A percentile compares a stretch with the other conserved stretches of the same genome.
Evolutionary conservation across 2,329 filamentous ascomycete genomes (phyloP).

Genomic region (Periglandula ipomoeae): DNA sequence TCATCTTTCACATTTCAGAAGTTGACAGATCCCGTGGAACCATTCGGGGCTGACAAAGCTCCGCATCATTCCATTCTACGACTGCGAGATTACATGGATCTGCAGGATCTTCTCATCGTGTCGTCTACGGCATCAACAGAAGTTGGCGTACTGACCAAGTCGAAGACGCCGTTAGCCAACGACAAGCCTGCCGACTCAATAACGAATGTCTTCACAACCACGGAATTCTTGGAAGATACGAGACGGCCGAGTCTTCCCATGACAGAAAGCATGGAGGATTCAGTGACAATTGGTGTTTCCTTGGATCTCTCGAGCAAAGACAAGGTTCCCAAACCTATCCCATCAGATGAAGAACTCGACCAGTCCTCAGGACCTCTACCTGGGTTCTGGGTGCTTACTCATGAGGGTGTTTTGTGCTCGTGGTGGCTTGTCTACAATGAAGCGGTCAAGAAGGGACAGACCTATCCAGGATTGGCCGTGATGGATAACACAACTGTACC

Average conservation of each 20-base stretch:
- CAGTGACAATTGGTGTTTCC: slow-evolving; percentile 71
- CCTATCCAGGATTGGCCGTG: slow-evolving; percentile 60
- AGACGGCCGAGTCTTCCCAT: slow-evolving; percentile 68
- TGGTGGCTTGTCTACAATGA: slow-evolving; percentile 95
- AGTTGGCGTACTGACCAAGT: slow-evolving; percentile 67
- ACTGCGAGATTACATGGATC: slow-evolving; percentile 67
- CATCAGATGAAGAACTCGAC: slow-evolving; percentile 64
- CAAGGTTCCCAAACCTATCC: slow-evolving; percentile 68
- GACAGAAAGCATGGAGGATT: slow-evolving; percentile 47
- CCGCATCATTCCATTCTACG: slow-evolving; percentile 73
- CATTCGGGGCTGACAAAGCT: slow-evolving; percentile 55
- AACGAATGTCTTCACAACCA: slow-evolving; percentile 63
- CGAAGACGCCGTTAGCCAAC: slow-evolving; percentile 56
- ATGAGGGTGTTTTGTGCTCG: slow-evolving; percentile 72
- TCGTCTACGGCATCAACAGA: slow-evolving; percentile 73
- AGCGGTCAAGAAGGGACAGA: slow-evolving; percentile 64
- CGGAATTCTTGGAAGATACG: slow-evolving; percentile 63
- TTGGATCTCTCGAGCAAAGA: slow-evolving; percentile 79
- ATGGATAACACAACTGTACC: slow-evolving; percentile 28
- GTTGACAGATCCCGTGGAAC: slow-evolving; percentile 63
- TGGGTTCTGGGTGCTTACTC: slow-evolving; percentile 74
- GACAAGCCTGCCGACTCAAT: slow-evolving; percentile 51
- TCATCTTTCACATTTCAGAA: slow-evolving; percentile 63
- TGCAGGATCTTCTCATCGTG: slow-evolving; percentile 75
- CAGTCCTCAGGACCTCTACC: slow-evolving; percentile 75